phyloP scores from a whole-genome alignment of 2,329 filamentous ascomycete species.

The Moelleriella libera region DNA sequence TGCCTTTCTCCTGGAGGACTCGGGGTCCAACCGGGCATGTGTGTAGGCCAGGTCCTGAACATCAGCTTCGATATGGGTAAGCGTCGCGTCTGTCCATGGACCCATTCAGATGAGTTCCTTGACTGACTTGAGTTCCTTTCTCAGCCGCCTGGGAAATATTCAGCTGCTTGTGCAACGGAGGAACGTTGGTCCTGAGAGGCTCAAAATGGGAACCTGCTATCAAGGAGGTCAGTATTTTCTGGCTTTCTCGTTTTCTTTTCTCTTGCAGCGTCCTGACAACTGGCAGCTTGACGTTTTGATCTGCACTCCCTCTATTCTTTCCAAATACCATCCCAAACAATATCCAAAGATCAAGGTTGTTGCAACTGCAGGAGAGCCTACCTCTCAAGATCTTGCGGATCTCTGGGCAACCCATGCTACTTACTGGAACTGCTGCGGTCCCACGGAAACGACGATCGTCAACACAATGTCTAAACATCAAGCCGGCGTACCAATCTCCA shows the following conservation, averaged over 20 bases:
- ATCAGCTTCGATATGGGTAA: constrained; percentile 49
- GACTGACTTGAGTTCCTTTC: not conserved
- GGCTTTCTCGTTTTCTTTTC: not conserved
- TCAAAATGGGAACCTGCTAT: constrained; percentile 33
- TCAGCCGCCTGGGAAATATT: constrained; percentile 48
- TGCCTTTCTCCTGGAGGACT: constrained; percentile 35
- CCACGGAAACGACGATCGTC: constrained; percentile 45
- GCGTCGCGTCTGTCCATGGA: constrained; percentile 8
- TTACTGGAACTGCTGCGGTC: constrained; percentile 44
- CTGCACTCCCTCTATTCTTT: constrained; percentile 39
- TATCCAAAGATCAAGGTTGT: constrained; percentile 37
- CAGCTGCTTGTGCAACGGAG: constrained; percentile 40
- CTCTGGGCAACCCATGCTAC: constrained; percentile 34
- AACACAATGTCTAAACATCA: constrained; percentile 40
- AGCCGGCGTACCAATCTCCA: constrained; percentile 30
- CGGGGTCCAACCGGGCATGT: constrained; percentile 31
- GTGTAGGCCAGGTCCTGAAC: constrained; percentile 40
- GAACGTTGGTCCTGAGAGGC: constrained; percentile 37
- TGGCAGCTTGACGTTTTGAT: constrained; percentile 37
- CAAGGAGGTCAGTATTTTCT: constrained; percentile 19
- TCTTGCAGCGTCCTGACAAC: not conserved
- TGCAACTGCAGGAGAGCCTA: constrained; percentile 42
- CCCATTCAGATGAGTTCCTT: not conserved
- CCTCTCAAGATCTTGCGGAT: constrained; percentile 34
- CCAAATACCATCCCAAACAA: constrained; percentile 29